Evolutionary conservation across 345 rosid species (phyloP).

Genomic region (Euphorbia tirucalli): DNA sequence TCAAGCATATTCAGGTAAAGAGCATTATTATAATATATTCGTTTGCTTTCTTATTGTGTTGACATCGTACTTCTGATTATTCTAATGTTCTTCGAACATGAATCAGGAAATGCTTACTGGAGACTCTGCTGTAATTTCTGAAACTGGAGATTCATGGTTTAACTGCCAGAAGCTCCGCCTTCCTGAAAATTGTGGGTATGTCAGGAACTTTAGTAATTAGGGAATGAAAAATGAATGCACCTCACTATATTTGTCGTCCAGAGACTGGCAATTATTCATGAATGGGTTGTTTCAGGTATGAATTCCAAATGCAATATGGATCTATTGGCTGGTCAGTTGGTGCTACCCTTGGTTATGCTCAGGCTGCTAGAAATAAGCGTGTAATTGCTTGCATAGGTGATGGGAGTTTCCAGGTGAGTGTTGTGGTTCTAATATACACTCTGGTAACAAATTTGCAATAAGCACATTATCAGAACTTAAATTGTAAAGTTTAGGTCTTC

Average conservation of each 20-base stretch:
- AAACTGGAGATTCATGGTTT: slow-evolving; percentile 84
- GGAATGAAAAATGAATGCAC: not conserved
- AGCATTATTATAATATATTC: no score
- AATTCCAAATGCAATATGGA: slow-evolving; percentile 82
- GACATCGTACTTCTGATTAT: slow-evolving; percentile 1
- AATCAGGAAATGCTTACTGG: slow-evolving; percentile 51
- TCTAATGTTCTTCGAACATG: not conserved
- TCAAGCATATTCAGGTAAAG: slow-evolving; percentile 71
- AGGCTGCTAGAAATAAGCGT: slow-evolving; percentile 62
- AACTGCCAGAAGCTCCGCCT: slow-evolving; percentile 74
- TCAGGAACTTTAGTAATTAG: no score
- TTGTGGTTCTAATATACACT: not conserved
- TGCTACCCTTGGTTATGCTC: slow-evolving; percentile 74
- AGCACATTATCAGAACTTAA: not conserved
- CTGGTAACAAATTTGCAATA: not conserved
- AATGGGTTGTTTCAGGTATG: slow-evolving; percentile 42
- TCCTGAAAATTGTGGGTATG: slow-evolving; percentile 71
- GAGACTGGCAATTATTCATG: slow-evolving; percentile 13
- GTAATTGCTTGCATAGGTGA: slow-evolving; percentile 77
- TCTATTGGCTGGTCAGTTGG: slow-evolving; percentile 84
- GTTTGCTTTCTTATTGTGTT: no score
- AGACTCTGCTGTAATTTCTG: slow-evolving; percentile 59
- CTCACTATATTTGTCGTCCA: not conserved
- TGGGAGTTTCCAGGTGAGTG: slow-evolving; percentile 68
- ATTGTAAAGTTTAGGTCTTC: not conserved